Base-by-base conservation (phyloP, 106 monocot species). In the Agapanthus africanus region DNA sequence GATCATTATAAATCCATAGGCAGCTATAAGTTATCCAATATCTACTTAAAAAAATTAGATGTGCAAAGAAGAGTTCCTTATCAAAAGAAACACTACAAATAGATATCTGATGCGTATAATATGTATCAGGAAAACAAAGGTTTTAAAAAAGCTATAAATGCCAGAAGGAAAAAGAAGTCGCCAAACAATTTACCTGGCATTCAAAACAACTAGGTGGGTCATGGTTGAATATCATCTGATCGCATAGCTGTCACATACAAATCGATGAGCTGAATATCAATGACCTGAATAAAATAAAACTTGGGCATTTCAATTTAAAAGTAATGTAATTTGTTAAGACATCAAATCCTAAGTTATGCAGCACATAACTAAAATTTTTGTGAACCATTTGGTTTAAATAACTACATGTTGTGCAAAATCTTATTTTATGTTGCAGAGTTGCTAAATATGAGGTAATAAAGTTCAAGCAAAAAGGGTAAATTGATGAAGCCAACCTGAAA, bases 181-280 rank as follows among this genome's bases (percentile, higher is more conserved):
- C n/a, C n/a, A n/a, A n/a, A n/a, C n/a, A 54, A 56, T 26, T 51
- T 88, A 97, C 97, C 92, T 92, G 80, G 70, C 97, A 99, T 65
- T 62, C 75, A 57, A 81, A 82, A 68, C 97, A 99, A 70, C 67
- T 74, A 69, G 97, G 97, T 60, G 78, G 84, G 42, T 85, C 89
- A 71, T 90, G 92, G 76, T 99, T 99, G 80, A 99, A 99, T 71
- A 99, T 76, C 97, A 99, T 99, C 42, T 80, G 44, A 73, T 70
- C 84, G 66, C 97, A 99, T 49, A 90, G 76, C 97, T 99, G 92
- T 59, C 73, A 85, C 72, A 77, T 34, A 76, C 52, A 87, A 78
- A 73, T 71, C 33, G 30, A 76, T 71, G 26, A 71, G 57, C 32
- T 52, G 66, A 70, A 75, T 63, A 72, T 75, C 75, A 81, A 64